Conservation (phyloP, 1,139 yeast genomes). For the Meyerozyma sp. region DNA sequence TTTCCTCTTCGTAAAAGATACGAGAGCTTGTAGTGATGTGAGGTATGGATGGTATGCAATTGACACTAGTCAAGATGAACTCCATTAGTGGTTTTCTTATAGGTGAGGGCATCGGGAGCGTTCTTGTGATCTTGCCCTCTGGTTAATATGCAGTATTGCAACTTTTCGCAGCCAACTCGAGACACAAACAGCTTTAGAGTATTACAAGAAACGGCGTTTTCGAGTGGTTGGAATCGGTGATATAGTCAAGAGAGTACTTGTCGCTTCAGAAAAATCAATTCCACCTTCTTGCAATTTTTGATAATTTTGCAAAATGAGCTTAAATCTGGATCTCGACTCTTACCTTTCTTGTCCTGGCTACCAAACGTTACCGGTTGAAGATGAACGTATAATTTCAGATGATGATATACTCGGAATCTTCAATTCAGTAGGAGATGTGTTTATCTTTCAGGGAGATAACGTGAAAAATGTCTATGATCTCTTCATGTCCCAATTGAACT, state of each 20-base stretch:
- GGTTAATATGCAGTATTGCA: background rate
- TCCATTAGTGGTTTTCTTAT: no score
- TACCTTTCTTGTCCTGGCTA: background rate
- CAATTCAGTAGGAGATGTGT: background rate
- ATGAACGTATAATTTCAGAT: background rate
- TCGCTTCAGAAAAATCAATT: background rate
- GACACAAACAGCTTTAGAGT: background rate
- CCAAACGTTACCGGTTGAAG: background rate
- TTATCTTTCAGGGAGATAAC: slow-evolving; percentile 7
- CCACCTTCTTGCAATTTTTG: background rate
- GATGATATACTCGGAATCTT: slow-evolving; percentile 2
- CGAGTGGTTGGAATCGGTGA: no score
- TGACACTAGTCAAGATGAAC: no score
- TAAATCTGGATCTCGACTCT: background rate
- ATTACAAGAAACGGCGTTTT: background rate
- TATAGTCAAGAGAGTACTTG: no score
- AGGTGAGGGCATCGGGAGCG: no score
- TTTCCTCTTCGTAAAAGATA: background rate
- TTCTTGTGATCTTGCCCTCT: background rate
- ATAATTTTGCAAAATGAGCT: background rate
- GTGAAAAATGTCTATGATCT: slow-evolving; percentile 9
- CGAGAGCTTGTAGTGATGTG: background rate
- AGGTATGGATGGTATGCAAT: background rate
- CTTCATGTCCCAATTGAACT: slow-evolving; percentile 11
- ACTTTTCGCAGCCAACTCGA: background rate